Conservation (phyloP, 148 eudicot genomes). For the Persicaria maculosa region DNA sequence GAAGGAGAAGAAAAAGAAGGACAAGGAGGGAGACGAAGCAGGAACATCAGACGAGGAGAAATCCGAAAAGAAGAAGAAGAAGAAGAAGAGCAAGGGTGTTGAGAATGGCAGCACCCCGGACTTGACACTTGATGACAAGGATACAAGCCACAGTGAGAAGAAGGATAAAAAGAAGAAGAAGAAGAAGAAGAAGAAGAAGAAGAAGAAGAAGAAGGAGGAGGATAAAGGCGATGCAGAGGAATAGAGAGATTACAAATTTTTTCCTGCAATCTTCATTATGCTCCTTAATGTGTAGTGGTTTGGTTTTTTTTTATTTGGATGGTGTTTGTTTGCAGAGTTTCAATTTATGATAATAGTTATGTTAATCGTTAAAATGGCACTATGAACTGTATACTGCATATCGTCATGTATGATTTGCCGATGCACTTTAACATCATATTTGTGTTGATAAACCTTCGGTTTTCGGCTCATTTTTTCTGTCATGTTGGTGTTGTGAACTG, state of each 20-base stretch:
- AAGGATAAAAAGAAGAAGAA: constrained; percentile 19
- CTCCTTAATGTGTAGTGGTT: not conserved
- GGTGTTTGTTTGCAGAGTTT: not conserved
- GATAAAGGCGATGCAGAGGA: constrained; percentile 39
- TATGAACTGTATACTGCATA: not conserved
- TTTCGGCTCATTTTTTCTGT: not conserved
- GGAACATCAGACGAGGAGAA: constrained; percentile 35
- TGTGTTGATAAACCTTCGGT: not conserved
- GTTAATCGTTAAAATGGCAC: not conserved
- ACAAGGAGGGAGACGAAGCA: constrained; percentile 23
- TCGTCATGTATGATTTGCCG: not conserved
- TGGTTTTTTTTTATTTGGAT: not conserved
- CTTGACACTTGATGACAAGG: constrained; percentile 16
- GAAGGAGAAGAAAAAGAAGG: constrained; percentile 47
- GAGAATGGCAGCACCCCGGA: constrained; percentile 25
- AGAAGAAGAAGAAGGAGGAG: no score
- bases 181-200: constrained; percentile 69
- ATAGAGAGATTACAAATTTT: constrained; percentile 13
- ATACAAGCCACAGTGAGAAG: constrained; percentile 40
- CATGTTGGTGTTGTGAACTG: not conserved
- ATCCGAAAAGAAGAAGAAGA: constrained; percentile 52
- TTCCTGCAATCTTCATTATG: not conserved
- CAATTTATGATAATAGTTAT: not conserved
- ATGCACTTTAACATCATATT: not conserved
- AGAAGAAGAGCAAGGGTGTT: constrained; percentile 37